These are phyloP conservation scores for Fermentozyma sake DNA, from an alignment of 1,139 yeast species.

Conservation along the genomic window DNA sequence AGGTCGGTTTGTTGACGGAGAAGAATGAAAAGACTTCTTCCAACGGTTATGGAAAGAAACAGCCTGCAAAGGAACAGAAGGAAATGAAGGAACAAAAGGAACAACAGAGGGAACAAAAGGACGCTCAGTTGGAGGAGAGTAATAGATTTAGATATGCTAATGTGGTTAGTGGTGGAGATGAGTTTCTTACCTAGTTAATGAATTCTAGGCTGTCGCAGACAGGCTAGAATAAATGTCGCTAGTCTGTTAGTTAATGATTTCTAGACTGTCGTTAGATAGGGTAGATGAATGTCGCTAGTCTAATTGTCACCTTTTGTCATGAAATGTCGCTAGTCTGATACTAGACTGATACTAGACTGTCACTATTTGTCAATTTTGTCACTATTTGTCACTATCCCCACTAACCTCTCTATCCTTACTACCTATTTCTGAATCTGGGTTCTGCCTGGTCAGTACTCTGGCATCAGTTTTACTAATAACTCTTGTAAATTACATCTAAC, in stretches of 20 bases:
- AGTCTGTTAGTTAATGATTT: not conserved
- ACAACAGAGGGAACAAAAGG: constrained; percentile 32
- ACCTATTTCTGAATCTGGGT: too few relatives aligned
- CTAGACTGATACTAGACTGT: too few relatives aligned
- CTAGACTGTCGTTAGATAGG: not conserved
- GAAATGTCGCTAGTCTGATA: too few relatives aligned
- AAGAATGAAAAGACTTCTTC: constrained; percentile 82
- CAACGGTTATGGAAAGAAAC: constrained; percentile 58
- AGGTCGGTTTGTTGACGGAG: constrained; percentile 75
- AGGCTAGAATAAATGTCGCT: too few relatives aligned
- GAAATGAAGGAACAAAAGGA: constrained; percentile 24
- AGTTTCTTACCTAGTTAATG: constrained; percentile 34
- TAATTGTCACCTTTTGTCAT: too few relatives aligned
- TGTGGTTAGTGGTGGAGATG: constrained; percentile 44
- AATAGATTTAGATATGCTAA: constrained; percentile 45
- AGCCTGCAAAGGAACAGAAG: constrained; percentile 31
- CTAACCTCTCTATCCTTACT: too few relatives aligned
- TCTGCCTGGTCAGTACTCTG: too few relatives aligned
- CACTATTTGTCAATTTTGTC: too few relatives aligned
- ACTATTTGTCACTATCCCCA: too few relatives aligned
- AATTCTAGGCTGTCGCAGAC: too few relatives aligned
- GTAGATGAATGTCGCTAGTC: not conserved
- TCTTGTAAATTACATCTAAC: too few relatives aligned
- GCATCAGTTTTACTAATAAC: too few relatives aligned
- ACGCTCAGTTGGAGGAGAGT: constrained; percentile 31